These are phyloP conservation scores for Colletotrichum graminicola DNA, from an alignment of 2,329 filamentous ascomycete species.

Conservation along the genomic window DNA sequence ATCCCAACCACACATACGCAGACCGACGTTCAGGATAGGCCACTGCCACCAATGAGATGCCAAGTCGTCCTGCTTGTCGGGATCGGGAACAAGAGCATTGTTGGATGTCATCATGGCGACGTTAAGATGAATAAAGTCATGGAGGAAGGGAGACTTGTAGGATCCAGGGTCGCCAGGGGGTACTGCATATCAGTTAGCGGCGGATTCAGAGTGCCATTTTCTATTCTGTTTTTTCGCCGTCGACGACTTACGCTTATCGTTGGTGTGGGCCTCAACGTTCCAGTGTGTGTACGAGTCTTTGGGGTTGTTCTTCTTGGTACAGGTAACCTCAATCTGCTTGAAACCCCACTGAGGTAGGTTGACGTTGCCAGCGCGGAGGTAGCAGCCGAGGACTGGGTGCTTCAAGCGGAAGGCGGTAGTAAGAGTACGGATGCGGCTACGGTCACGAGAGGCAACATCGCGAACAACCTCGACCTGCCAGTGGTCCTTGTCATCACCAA, in stretches of 20 bases:
- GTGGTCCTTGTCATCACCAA: conserved; percentile 98
- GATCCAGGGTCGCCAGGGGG: conserved; percentile 89
- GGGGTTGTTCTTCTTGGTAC: conserved; percentile 92
- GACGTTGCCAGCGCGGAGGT: conserved; percentile 93
- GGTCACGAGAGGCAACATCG: conserved; percentile 88
- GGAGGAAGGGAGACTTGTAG: conserved; percentile 97
- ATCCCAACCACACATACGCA: conserved; percentile 99
- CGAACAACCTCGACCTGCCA: conserved; percentile 94
- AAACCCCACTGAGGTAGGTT: conserved; percentile 99
- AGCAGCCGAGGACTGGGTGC: conserved; percentile 87
- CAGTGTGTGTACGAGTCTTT: conserved; percentile 96
- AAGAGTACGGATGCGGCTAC: conserved; percentile 87
- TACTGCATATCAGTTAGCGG: conserved; percentile 66
- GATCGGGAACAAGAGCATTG: conserved; percentile 96
- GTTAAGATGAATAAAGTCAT: conserved; percentile 97
- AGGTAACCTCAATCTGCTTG: conserved; percentile 98
- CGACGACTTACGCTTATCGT: conserved; percentile 83
- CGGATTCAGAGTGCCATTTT: conserved; percentile 29
- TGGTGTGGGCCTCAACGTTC: conserved; percentile 96
- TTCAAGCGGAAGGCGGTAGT: conserved; percentile 93
- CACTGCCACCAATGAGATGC: conserved; percentile 99
- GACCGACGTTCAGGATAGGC: conserved; percentile 93
- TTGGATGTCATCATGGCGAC: conserved; percentile 99
- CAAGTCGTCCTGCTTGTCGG: conserved; percentile 98
- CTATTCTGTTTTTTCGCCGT: background rate